A percentile compares a stretch with the other conserved stretches of the same genome.
These are phyloP conservation scores for Boletus rubescentipes DNA, from an alignment of 768 basidiomycete genomes.

Conservation along the genomic window DNA sequence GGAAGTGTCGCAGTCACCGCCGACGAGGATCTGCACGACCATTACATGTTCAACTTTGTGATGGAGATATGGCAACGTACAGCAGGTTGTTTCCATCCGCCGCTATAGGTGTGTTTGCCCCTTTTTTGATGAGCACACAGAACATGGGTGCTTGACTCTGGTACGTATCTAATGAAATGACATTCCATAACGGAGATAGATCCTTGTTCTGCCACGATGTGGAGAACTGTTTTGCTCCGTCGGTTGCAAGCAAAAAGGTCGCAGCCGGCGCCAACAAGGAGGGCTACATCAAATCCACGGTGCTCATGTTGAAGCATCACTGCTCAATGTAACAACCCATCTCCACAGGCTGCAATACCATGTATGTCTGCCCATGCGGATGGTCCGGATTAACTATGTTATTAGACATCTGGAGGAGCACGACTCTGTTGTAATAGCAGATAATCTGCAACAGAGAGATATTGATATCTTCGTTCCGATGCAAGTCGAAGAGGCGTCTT, in stretches of 20 bases:
- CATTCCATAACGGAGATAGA: not conserved
- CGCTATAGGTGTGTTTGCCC: not conserved
- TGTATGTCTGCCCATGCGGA: too few relatives aligned
- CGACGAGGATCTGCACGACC: too few relatives aligned
- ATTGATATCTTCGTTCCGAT: not conserved
- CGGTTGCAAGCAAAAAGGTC: not conserved
- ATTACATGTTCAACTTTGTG: too few relatives aligned
- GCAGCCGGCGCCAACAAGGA: not conserved
- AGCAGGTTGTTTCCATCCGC: not conserved
- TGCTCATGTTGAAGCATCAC: too few relatives aligned
- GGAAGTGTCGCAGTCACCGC: too few relatives aligned
- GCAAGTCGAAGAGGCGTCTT: constrained; percentile 8
- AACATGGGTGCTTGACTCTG: not conserved
- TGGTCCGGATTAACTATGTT: too few relatives aligned
- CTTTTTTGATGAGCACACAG: not conserved
- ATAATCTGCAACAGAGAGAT: not conserved
- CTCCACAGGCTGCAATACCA: too few relatives aligned
- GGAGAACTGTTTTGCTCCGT: not conserved
- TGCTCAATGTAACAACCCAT: too few relatives aligned
- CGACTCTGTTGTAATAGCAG: not conserved
- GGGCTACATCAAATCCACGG: too few relatives aligned
- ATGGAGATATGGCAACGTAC: not conserved
- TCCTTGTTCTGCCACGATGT: not conserved
- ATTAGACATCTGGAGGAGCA: not conserved
- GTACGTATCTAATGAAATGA: not conserved